Conservation (phyloP, 2,329 filamentous ascomycete species). For the Domatiomyces globalis region DNA sequence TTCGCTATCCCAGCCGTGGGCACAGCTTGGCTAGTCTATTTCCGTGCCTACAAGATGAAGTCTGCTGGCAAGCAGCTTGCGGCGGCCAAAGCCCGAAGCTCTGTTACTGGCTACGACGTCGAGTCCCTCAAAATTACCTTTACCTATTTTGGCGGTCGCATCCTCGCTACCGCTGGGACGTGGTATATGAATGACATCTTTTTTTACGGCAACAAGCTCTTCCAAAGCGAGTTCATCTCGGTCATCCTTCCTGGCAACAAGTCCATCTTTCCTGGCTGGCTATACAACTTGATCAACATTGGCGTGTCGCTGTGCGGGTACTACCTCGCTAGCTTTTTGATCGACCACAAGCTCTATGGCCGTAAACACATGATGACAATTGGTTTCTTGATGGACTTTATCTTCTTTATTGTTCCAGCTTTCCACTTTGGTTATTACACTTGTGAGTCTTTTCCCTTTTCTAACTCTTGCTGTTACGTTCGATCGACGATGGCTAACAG, state of each 20-base stretch:
- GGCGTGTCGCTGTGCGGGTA: slow-evolving; percentile 75
- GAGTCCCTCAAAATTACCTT: slow-evolving; percentile 65
- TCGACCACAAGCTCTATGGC: slow-evolving; percentile 93
- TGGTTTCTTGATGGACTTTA: slow-evolving; percentile 83
- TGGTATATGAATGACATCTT: slow-evolving; percentile 98
- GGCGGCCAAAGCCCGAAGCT: slow-evolving; percentile 67
- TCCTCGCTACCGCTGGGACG: slow-evolving; percentile 70
- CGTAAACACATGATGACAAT: slow-evolving; percentile 93
- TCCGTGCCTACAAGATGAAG: slow-evolving; percentile 89
- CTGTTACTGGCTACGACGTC: slow-evolving; percentile 87
- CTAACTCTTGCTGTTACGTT: neutral
- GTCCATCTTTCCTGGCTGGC: slow-evolving; percentile 74
- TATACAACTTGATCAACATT: slow-evolving; percentile 86
- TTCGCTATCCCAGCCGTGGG: slow-evolving; percentile 84
- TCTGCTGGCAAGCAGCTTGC: slow-evolving; percentile 70
- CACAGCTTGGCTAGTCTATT: slow-evolving; percentile 90
- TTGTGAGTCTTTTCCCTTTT: neutral
- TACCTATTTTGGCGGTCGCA: slow-evolving; percentile 68
- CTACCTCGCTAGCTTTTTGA: slow-evolving; percentile 71
- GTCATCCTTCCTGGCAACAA: slow-evolving; percentile 56
- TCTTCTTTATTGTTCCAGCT: slow-evolving; percentile 82
- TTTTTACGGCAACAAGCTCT: slow-evolving; percentile 98
- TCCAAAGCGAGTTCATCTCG: slow-evolving; percentile 78
- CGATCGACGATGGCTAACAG: neutral
- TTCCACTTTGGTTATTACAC: slow-evolving; percentile 53